phyloP scores from a whole-genome alignment of 495 filamentous ascomycete genomes.

The Darksidea phi region DNA sequence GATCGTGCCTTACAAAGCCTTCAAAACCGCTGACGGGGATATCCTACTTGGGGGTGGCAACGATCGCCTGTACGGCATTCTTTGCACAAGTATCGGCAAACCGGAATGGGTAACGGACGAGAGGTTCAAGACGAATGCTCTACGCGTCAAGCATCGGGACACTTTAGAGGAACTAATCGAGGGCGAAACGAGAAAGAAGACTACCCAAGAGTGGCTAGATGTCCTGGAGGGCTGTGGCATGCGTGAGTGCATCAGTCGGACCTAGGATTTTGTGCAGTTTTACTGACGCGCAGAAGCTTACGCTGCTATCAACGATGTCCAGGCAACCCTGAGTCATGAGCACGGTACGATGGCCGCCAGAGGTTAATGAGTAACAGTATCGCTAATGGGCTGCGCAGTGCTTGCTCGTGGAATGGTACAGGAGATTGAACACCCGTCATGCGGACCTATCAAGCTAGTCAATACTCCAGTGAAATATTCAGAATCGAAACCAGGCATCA shows the following conservation, averaged over 20 bases:
- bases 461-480: conserved; percentile 98
- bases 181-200: conserved; percentile 68
- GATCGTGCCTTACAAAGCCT: conserved; percentile 91
- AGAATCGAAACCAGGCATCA: conserved; percentile 70
- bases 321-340: conserved; percentile 75
- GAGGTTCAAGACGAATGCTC: conserved; percentile 76
- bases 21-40: conserved; percentile 89
- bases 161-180: conserved; percentile 77
- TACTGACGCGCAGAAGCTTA: conserved; percentile 53
- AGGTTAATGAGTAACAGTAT: conserved; percentile 13
- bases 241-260: conserved; percentile 43
- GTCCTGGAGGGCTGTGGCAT: conserved; percentile 86
- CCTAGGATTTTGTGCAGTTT: neutral
- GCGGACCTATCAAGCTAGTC: conserved; percentile 83
- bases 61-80: conserved; percentile 81
- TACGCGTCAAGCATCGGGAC: conserved; percentile 73
- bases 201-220: conserved; percentile 82
- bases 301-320: conserved; percentile 89
- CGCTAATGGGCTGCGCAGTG: conserved; percentile 49
- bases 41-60: conserved; percentile 93
- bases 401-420: conserved; percentile 82
- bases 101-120: conserved; percentile 77
- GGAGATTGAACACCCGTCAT: conserved; percentile 76
- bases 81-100: conserved; percentile 74
- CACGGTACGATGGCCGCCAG: conserved; percentile 54